These are phyloP conservation scores for Rhododendron williamsianum DNA, from an alignment of 148 eudicot species.

Conservation along the genomic window DNA sequence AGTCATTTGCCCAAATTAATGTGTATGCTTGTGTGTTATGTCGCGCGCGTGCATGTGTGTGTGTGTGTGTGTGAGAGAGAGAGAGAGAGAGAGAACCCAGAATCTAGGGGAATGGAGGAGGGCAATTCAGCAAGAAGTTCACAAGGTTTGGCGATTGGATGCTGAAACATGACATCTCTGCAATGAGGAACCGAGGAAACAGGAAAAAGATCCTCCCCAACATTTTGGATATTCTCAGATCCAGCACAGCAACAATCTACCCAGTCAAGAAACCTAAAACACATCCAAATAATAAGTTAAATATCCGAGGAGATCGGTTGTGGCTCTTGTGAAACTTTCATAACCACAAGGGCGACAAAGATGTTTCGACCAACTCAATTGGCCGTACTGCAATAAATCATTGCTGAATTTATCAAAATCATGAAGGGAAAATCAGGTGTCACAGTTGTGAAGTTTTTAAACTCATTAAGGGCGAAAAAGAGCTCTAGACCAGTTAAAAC, in stretches of 20 bases:
- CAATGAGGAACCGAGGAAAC: slow-evolving; percentile 35
- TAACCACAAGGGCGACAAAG: too few species aligned
- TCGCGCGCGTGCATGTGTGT: too few species aligned
- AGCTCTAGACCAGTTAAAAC: neutral
- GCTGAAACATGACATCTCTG: slow-evolving; percentile 58
- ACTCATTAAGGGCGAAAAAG: neutral
- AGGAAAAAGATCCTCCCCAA: slow-evolving; percentile 31
- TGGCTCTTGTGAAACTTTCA: too few species aligned
- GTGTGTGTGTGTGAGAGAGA: too few species aligned
- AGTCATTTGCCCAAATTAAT: neutral
- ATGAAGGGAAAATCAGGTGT: neutral
- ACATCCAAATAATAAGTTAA: neutral
- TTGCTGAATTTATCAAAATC: too few species aligned
- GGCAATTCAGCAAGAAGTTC: slow-evolving; percentile 67
- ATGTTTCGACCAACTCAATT: too few species aligned
- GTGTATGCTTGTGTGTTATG: neutral
- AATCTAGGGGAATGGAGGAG: slow-evolving; percentile 57
- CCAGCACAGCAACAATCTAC: slow-evolving; percentile 78
- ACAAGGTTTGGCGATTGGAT: slow-evolving; percentile 53
- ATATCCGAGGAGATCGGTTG: too few species aligned
- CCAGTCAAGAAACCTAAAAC: slow-evolving; percentile 64
- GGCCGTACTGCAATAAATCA: too few species aligned
- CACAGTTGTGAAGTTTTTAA: neutral
- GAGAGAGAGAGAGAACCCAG: slow-evolving; percentile 42
- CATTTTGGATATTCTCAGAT: slow-evolving; percentile 26